These are phyloP conservation scores for Suillus bovinus DNA, from an alignment of 768 basidiomycete genomes.

Conservation along the genomic window DNA sequence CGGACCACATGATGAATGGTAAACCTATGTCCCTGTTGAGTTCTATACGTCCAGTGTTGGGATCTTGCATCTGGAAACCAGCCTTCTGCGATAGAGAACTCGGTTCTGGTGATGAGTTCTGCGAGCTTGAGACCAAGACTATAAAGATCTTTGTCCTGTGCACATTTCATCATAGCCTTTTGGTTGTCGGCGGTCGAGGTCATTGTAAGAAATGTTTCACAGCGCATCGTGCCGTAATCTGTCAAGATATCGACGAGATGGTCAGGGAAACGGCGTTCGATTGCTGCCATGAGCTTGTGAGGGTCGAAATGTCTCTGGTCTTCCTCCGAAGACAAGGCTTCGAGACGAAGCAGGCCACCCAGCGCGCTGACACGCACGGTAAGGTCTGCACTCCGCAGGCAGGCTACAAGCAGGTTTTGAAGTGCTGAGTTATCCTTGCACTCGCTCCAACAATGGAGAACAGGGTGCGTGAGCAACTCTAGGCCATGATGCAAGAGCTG, in stretches of 20 bases:
- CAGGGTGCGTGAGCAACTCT: conserved; percentile 44
- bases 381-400: conserved; percentile 56
- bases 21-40: conserved; percentile 45
- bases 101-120: conserved; percentile 52
- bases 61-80: conserved; percentile 47
- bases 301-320: conserved; percentile 54
- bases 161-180: conserved; percentile 51
- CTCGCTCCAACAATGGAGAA: conserved; percentile 44
- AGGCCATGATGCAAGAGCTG: conserved; percentile 54
- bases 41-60: conserved; percentile 42
- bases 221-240: conserved; percentile 47
- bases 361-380: conserved; percentile 51
- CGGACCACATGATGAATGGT: conserved; percentile 60
- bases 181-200: conserved; percentile 45
- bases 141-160: conserved; percentile 50
- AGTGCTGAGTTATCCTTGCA: conserved; percentile 45
- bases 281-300: conserved; percentile 41
- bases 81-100: conserved; percentile 64
- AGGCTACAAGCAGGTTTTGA: conserved; percentile 54
- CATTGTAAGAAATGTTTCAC: conserved; percentile 50
- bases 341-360: conserved; percentile 53
- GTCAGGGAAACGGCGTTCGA: conserved; percentile 44
- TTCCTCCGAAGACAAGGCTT: conserved; percentile 41
- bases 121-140: conserved; percentile 51
- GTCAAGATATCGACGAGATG: conserved; percentile 48